Evolutionary conservation across 2,329 filamentous ascomycete genomes (phyloP).

Genomic region (Fusarium heterosporum): DNA sequence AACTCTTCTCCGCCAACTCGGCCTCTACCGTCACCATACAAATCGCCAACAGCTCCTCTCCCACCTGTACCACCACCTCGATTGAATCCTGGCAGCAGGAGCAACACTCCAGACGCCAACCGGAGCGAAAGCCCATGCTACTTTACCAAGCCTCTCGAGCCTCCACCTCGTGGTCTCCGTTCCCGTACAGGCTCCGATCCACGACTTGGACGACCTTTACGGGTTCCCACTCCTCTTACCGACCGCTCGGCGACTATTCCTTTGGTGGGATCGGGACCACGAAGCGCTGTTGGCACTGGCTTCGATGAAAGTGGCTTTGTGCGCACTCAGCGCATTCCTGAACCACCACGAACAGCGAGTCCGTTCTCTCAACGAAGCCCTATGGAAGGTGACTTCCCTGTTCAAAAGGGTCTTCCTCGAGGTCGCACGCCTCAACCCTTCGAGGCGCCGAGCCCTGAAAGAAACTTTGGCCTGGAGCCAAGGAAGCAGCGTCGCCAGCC

Average conservation of each 20-base stretch:
- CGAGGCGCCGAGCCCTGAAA: slow-evolving; percentile 13
- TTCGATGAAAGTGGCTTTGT: slow-evolving; percentile 41
- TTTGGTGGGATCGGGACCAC: slow-evolving; percentile 16
- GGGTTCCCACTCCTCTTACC: slow-evolving; percentile 38
- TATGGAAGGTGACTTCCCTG: slow-evolving; percentile 51
- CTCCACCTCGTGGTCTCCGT: slow-evolving; percentile 46
- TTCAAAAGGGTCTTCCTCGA: slow-evolving; percentile 52
- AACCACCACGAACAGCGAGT: slow-evolving; percentile 42
- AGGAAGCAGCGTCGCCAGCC: slow-evolving; percentile 41
- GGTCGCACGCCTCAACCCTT: slow-evolving; percentile 46
- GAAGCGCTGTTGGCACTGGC: slow-evolving; percentile 42
- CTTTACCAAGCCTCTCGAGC: slow-evolving; percentile 40
- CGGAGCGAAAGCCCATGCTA: slow-evolving; percentile 29
- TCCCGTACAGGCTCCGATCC: slow-evolving; percentile 45
- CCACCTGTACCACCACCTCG: slow-evolving; percentile 29
- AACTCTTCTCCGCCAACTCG: slow-evolving; percentile 27
- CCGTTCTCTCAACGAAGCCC: slow-evolving; percentile 44
- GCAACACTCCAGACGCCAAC: slow-evolving; percentile 11
- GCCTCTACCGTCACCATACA: slow-evolving; percentile 30
- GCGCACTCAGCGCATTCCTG: slow-evolving; percentile 28
- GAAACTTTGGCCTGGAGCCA: slow-evolving; percentile 33
- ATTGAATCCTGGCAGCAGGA: slow-evolving; percentile 22
- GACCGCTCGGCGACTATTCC: slow-evolving; percentile 29
- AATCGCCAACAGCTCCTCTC: slow-evolving; percentile 30
- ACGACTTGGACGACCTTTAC: slow-evolving; percentile 41